Base-by-base conservation (phyloP, 2,329 filamentous ascomycete genomes). In the Exophiala sp. region DNA sequence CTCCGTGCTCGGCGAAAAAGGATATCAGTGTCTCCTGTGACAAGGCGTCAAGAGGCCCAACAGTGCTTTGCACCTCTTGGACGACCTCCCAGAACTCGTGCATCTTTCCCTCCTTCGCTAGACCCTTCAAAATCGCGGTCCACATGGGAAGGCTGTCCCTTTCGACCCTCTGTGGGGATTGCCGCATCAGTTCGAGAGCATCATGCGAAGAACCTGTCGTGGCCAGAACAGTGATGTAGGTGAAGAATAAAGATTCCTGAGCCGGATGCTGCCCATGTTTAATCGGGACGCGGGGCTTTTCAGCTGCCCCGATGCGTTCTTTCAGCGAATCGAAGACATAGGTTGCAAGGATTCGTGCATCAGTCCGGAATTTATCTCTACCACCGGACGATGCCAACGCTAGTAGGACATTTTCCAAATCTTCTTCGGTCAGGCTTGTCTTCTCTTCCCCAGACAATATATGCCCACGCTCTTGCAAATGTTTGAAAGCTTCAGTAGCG, bases 1-100 rank as follows among this genome's bases (percentile, higher is more conserved):
- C 71, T 57, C 82, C 70, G 38, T 72, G 73, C 10, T 71, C 65
- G 1, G 83, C 78, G 59, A 83, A 88, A 58, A 84, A 85, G 0
- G 65, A 66, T 2, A 82, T 75, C 64, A 93, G 71, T 27, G 77
- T 60, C 48, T 69, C 62, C 48, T 77, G 73, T 21, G 70, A 68
- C 1, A 48, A 39, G 9, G 62, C 58, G 30, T 70, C 67, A 39
- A 76, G 67, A 2, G 63, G 63, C 39, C 61, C 53, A 18, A 62
- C 60, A 10, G 58, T 56, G 4, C 50, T 19, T 29, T 58, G 38
- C 46, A 62, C 57, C 16, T 61, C 53, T 23, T 53, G 37, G 13
- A 61, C 11, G n/a, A 59, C 50, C 16, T 49, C 48, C 43, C 56
- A 56, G 40, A 62, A 56, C 5, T 59, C 58, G 9, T 56, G 47